phyloP scores from a whole-genome alignment of 805 yeast species.

The Yamadazyma phyllophila region DNA sequence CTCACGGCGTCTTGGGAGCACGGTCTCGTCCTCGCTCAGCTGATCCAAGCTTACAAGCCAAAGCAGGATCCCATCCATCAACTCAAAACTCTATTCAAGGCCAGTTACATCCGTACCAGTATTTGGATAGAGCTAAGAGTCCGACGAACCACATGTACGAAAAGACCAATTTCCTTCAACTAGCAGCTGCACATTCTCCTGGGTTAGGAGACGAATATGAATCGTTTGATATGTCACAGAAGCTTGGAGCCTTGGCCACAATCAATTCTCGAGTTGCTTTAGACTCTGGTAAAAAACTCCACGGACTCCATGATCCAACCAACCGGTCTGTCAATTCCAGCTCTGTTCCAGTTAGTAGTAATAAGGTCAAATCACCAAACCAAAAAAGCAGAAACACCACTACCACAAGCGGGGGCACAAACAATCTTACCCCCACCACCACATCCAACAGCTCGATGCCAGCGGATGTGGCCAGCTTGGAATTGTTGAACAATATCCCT shows the following conservation, averaged over 20 bases:
- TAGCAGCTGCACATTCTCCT: conserved; percentile 26
- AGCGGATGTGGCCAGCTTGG: conserved; percentile 37
- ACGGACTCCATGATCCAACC: conserved; percentile 26
- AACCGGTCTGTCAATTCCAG: conserved; percentile 35
- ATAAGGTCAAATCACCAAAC: conserved; percentile 17
- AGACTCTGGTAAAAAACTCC: conserved; percentile 37
- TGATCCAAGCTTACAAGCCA: conserved; percentile 35
- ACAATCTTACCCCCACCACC: neutral
- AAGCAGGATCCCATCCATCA: neutral
- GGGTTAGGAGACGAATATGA: conserved; percentile 21
- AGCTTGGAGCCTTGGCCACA: conserved; percentile 65
- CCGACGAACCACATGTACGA: conserved; percentile 44
- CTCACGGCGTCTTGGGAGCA: neutral
- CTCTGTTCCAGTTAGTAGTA: conserved; percentile 29
- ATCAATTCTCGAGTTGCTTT: conserved; percentile 55
- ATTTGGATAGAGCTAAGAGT: conserved; percentile 33
- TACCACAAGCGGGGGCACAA: neutral
- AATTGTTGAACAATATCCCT: conserved; percentile 73
- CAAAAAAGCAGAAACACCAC: conserved; percentile 6
- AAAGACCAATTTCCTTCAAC: conserved; percentile 43
- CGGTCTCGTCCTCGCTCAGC: conserved; percentile 46
- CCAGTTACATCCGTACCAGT: conserved; percentile 7
- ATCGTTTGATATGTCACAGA: conserved; percentile 30
- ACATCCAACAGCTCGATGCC: conserved; percentile 36
- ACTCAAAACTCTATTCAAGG: neutral